Base-by-base conservation (phyloP, 805 yeast species). In the Wickerhamiella lipophila region DNA sequence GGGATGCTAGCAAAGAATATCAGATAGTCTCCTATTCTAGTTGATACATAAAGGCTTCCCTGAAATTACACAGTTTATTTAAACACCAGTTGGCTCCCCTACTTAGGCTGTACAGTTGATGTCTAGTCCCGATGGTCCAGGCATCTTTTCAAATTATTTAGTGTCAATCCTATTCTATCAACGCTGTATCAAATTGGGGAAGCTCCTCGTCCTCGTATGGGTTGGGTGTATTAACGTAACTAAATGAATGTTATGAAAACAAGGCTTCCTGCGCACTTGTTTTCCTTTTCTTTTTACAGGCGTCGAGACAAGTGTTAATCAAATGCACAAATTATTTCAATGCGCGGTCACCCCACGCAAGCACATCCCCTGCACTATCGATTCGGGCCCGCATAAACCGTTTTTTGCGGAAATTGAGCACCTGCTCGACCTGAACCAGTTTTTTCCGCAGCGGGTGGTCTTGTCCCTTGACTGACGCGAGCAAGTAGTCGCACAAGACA, bases 401-500 rank as follows among this genome's bases (percentile, higher is more conserved):
- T 30, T 41, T 45, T 18, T 42, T 42, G 5, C 26, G 22, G 18
- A 46, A 25, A 12, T 32, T 35, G 15, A 47, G 27, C 2, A 25
- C 18, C 7, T 25, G 44, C 46, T 47, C 50, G 19, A 40, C 29
- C 21, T 47, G 50, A n/a, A 27, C 32, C 41, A 47, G 23, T 23
- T 19, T 19, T 30, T 41, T 47, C 35, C 38, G 42, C 27, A 41
- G 16, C 18, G 29, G 26, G 50, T 40, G 41, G 21, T 41, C 50
- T 6, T 40, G 42, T 8, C 25, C 40, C 12, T 27, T 11, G 7
- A 41, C 50, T 7, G 16, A 7, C 23, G 21, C 30, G 4, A 48
- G 43, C 49, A 80, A 56, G 52, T 73, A 71, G 46, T 73, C 74
- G 32, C 71, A 67, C n/a, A 81, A 51, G 56, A 78, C 79, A 55